Conservation (phyloP, 495 filamentous ascomycete species). For the Hypoxylon cercidicola region DNA sequence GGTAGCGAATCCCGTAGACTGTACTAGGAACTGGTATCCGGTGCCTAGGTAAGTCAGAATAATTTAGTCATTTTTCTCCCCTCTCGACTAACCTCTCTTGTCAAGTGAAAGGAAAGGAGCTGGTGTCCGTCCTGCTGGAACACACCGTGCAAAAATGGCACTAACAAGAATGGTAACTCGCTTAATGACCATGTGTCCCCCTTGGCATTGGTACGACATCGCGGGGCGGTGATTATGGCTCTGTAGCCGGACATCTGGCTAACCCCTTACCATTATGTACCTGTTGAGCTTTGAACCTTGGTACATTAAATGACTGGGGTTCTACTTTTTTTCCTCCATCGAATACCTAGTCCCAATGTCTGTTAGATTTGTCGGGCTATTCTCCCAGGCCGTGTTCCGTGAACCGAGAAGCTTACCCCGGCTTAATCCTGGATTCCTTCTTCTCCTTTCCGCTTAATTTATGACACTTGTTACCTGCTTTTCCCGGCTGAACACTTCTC, state of each 20-base stretch:
- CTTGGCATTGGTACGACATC: slow-evolving; percentile 18
- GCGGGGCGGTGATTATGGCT: neutral
- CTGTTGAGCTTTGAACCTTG: neutral
- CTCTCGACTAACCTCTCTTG: neutral
- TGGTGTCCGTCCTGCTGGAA: neutral
- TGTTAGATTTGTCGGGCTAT: slow-evolving; percentile 28
- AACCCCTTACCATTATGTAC: slow-evolving; percentile 8
- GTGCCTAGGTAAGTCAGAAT: neutral
- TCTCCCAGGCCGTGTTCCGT: slow-evolving; percentile 22
- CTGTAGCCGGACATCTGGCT: slow-evolving; percentile 5
- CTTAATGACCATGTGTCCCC: slow-evolving; percentile 18
- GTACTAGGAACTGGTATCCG: too few relatives aligned
- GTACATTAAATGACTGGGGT: slow-evolving; percentile 13
- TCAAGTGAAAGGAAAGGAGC: neutral
- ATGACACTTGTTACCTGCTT: slow-evolving; percentile 13
- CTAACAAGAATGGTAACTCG: neutral
- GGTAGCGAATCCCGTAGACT: neutral
- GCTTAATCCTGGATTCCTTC: slow-evolving; percentile 9
- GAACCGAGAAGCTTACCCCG: slow-evolving; percentile 29
- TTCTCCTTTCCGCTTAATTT: slow-evolving; percentile 15
- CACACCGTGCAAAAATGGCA: neutral
- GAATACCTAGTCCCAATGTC: slow-evolving; percentile 24
- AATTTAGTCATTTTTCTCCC: neutral
- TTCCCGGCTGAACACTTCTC: slow-evolving; percentile 6
- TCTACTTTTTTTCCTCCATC: slow-evolving; percentile 14